Conservation (phyloP, 1,284 basidiomycete genomes). For the Puccinia novopanici region DNA sequence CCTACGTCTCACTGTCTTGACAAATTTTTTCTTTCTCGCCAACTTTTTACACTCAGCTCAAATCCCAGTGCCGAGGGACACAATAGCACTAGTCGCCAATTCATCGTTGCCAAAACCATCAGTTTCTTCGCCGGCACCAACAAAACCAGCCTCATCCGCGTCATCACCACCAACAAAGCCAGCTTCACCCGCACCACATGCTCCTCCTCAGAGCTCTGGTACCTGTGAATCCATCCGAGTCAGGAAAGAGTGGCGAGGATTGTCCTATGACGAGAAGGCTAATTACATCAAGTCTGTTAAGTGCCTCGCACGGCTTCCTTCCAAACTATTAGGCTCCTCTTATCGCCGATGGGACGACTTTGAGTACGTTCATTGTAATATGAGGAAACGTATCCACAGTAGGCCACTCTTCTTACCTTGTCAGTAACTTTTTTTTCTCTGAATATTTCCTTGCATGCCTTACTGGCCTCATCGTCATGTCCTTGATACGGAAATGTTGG, state of each 20-base stretch:
- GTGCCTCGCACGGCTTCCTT: slow-evolving; percentile 38
- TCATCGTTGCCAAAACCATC: too few relatives aligned
- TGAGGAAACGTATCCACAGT: not conserved
- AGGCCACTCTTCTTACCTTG: slow-evolving; percentile 29
- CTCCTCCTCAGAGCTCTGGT: slow-evolving; percentile 51
- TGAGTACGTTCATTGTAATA: slow-evolving; percentile 33
- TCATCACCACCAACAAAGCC: not conserved
- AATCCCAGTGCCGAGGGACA: too few relatives aligned
- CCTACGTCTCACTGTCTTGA: not conserved
- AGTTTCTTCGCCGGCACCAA: too few relatives aligned
- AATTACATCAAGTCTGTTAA: slow-evolving; percentile 57
- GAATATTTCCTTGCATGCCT: not conserved
- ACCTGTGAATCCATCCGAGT: slow-evolving; percentile 62
- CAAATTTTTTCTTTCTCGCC: not conserved
- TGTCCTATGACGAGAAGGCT: slow-evolving; percentile 53
- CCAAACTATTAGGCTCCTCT: slow-evolving; percentile 23
- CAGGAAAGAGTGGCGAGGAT: slow-evolving; percentile 57
- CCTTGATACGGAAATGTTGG: not conserved
- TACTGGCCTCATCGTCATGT: not conserved
- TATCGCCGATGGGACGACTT: slow-evolving; percentile 43
- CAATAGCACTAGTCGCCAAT: too few relatives aligned
- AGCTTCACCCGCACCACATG: not conserved
- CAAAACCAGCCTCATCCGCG: too few relatives aligned
- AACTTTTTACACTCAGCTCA: not conserved
- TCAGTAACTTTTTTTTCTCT: too few relatives aligned